Percentiles rank a stretch among this genome's conserved stretches.
Evolutionary conservation across 345 rosid genomes (phyloP).

Genomic region (Pistacia vera): DNA sequence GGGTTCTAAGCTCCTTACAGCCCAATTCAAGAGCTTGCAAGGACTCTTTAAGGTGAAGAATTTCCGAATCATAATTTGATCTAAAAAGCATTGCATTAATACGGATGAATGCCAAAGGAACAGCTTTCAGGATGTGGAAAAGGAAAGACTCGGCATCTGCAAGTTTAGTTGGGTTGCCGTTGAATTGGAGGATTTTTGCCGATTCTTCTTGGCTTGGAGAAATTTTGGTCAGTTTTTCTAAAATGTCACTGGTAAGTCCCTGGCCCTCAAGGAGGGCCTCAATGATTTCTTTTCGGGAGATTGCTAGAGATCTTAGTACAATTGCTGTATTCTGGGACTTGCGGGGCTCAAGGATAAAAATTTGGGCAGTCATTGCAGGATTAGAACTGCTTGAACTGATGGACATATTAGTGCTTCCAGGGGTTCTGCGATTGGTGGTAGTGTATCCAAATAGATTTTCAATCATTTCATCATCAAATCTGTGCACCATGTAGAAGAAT

Average conservation of each 20-base stretch:
- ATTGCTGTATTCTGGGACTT: slow-evolving; percentile 63
- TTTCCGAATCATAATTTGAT: slow-evolving; percentile 61
- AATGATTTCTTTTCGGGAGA: slow-evolving; percentile 45
- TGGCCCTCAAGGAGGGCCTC: slow-evolving; percentile 53
- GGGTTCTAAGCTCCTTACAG: slow-evolving; percentile 64
- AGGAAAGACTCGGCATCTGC: slow-evolving; percentile 78
- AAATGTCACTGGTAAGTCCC: slow-evolving; percentile 51
- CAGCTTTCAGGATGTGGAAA: slow-evolving; percentile 56
- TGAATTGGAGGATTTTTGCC: slow-evolving; percentile 55
- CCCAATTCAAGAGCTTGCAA: slow-evolving; percentile 59
- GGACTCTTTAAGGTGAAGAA: slow-evolving; percentile 55
- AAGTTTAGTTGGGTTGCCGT: slow-evolving; percentile 46
- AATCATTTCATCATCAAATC: slow-evolving; percentile 57
- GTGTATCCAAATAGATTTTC: slow-evolving; percentile 53
- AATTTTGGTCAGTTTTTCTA: slow-evolving; percentile 70
- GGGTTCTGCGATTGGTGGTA: slow-evolving; percentile 17
- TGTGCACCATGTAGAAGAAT: slow-evolving; percentile 20
- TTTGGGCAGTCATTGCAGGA: slow-evolving; percentile 31
- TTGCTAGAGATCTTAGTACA: slow-evolving; percentile 50
- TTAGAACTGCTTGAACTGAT: slow-evolving; percentile 26
- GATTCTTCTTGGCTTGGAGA: slow-evolving; percentile 75
- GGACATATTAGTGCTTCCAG: slow-evolving; percentile 7
- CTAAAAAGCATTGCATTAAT: slow-evolving; percentile 68
- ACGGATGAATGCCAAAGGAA: slow-evolving; percentile 72
- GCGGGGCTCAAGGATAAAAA: slow-evolving; percentile 54